Base-by-base conservation (phyloP, 2,329 filamentous ascomycete species). In the Aspergillus sp. region DNA sequence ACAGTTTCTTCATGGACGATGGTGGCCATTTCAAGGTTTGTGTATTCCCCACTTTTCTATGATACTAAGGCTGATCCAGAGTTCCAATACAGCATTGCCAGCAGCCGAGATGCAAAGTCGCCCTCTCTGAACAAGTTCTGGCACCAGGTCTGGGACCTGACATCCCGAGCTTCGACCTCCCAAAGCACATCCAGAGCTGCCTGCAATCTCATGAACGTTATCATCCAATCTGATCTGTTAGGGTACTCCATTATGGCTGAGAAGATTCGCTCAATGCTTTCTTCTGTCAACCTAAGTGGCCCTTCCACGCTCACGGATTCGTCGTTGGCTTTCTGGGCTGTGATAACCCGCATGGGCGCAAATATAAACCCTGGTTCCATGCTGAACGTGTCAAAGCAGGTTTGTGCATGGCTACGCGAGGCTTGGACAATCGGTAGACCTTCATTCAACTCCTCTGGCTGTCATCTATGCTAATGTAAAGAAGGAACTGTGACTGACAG, bases 291-390 rank as follows among this genome's bases (percentile, higher is more conserved):
- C 59, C 75, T 91, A 32, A 91, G 85, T 62, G 90, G 90, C 0
- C 91, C 93, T 6, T 82, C 83, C 1, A 65, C 83, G 17, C 71
- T 95, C 15, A 84, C 84, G n/a, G 93, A 97, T 63, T 83, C 89
- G 1, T 86, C 88, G 3, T 73, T 91, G 15, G 73, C 77, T 2
- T 66, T 98, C 37, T 88, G 95, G 81, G 74, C 79, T 13, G 79
- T 80, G 47, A 66, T 94, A 38, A 73, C 93, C 32, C 78, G 83
- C 48, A 72, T 82, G 37, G 81, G 82, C 45, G 83, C 85, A 55
- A 76, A 79, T 23, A 79, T 84, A 58, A 81, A 85, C 41, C 85
- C 88, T 1, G 84, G 80, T 49, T 80, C 81, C 32, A 86, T 81
- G 54, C 80, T 83, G 55, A 75, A 76, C 35, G 85, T 83, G 3